Evolutionary conservation across 208 protist genomes (phyloP).

Genomic region (Phytomonas francai): DNA sequence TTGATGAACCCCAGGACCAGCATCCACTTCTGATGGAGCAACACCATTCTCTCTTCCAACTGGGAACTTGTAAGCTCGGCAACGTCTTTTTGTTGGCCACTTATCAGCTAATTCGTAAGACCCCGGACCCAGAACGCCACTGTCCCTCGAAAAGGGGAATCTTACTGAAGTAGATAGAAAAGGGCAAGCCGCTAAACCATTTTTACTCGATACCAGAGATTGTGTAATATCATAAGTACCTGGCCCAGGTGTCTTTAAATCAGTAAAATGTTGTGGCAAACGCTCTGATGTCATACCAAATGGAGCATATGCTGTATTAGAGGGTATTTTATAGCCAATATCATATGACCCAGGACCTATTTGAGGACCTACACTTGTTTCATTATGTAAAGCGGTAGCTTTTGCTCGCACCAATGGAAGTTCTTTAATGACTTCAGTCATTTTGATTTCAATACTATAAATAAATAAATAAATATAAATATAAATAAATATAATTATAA

Average conservation of each 20-base stretch:
- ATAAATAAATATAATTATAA: constrained; percentile 14
- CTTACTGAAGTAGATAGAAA: constrained; percentile 58
- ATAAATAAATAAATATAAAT: constrained; percentile 13
- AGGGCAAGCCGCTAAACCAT: constrained; percentile 33
- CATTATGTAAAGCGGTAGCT: constrained; percentile 18
- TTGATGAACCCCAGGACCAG: constrained; percentile 47
- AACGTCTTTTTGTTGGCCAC: constrained; percentile 20
- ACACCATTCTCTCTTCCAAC: neutral
- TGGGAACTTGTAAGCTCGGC: constrained; percentile 25
- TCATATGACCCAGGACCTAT: constrained; percentile 76
- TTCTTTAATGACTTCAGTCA: constrained; percentile 35
- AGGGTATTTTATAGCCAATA: constrained; percentile 17
- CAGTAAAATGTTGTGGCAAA: constrained; percentile 18
- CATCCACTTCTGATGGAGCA: neutral
- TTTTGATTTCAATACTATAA: constrained; percentile 8
- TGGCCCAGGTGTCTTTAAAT: constrained; percentile 45
- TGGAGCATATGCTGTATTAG: constrained; percentile 43
- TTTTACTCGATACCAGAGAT: neutral
- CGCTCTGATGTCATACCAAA: constrained; percentile 64
- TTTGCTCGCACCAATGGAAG: constrained; percentile 74
- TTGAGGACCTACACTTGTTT: constrained; percentile 28
- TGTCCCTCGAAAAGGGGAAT: constrained; percentile 25
- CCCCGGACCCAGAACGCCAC: constrained; percentile 56
- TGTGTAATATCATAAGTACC: constrained; percentile 36
- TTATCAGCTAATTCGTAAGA: constrained; percentile 33